Evolutionary conservation across 257 asterid genomes (phyloP).

Genomic region (Jaltomata sinuosa): DNA sequence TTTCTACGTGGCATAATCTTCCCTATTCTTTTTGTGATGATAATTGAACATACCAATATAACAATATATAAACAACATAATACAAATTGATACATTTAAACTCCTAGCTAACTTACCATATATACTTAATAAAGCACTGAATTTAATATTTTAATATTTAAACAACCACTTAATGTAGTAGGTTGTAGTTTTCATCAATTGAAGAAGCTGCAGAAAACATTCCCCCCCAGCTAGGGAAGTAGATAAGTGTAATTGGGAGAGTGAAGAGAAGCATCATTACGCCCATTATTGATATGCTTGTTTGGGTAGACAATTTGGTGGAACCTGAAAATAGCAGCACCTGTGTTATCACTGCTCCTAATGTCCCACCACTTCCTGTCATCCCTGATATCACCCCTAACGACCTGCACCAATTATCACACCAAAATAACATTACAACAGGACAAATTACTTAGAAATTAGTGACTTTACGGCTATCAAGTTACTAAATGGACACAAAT

Average conservation of each 20-base stretch:
- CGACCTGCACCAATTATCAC: constrained; percentile 30
- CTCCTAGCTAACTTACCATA: neutral
- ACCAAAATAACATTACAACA: neutral
- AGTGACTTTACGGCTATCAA: neutral
- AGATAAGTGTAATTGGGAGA: constrained; percentile 28
- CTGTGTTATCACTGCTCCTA: constrained; percentile 53
- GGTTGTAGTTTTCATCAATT: neutral
- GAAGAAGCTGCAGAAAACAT: constrained; percentile 42
- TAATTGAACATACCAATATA: no score
- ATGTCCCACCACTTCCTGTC: constrained; percentile 53
- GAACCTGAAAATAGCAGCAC: constrained; percentile 37
- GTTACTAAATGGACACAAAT: neutral
- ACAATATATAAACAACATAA: no score
- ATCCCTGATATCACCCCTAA: constrained; percentile 52
- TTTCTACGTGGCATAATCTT: no score
- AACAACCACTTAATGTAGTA: constrained; percentile 11
- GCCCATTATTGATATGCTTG: constrained; percentile 46
- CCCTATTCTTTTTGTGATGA: no score
- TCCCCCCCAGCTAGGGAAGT: constrained; percentile 48
- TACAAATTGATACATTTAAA: neutral
- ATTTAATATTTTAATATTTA: no score
- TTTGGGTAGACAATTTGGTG: constrained; percentile 24
- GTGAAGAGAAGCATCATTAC: constrained; percentile 33
- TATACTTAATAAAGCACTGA: neutral
- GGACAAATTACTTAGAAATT: neutral